Base-by-base conservation (phyloP, 805 yeast genomes). In the Wickerhamomyces queroliae region DNA sequence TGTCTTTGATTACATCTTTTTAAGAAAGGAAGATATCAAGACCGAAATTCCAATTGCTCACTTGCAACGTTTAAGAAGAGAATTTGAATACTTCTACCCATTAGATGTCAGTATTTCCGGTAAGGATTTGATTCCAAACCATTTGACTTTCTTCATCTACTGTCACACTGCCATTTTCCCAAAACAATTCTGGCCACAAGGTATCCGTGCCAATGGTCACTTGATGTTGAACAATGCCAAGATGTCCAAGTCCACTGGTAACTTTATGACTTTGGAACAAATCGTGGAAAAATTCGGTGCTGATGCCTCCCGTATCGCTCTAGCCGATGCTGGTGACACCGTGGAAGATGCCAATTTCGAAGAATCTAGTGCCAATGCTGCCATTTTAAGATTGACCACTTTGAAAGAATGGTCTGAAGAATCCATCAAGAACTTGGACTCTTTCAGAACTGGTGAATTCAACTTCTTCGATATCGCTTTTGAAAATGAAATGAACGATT, bases 321-420 rank as follows among this genome's bases (percentile, higher is more conserved):
- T 93, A 49, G 99, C 98, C 34, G 99, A 93, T 70, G 96, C 97
- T 38, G 99, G 99, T 71, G 99, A 93, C 62, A 72, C 93, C 32
- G 79, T 89, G 50, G 99, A 93, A 68, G 99, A 93, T 64, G 99
- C 99, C 38, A 93, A 93, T 71, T 86, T 93, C 58, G 99, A 93
- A 57, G 99, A 93, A 68, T 69, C 88, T 44, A 90, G 82, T 58
- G 99, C 99, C 40, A 93, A 93, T 58, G 96, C 99, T 35, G 97
- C 98, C 20, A 90, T 93, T 61, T 76, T 93, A 62, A 85, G 99
- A 69, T 74, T 93, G 61, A 84, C 76, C 63, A 91, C 87, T 40
- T 73, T 91, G 63, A 91, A 87, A 62, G 98, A 90, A 64, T 93
- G 99, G 99, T 77, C 85, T 60, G 97, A 90, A 62, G 93, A 84